Conservation (phyloP, 345 rosid species). For the Syzygium aqueum region DNA sequence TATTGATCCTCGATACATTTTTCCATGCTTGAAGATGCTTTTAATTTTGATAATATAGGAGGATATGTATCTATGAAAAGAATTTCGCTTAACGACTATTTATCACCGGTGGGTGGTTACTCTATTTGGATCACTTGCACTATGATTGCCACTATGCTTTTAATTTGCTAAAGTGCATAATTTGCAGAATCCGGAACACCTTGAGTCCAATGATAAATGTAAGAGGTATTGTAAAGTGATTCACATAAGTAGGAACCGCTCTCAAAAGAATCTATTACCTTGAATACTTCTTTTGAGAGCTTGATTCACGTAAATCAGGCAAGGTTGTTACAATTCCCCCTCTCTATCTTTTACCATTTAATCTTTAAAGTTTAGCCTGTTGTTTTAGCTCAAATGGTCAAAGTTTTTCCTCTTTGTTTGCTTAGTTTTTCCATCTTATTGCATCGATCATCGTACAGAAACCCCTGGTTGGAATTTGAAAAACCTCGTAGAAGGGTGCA, state of each 20-base stretch:
- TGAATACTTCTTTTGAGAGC: background rate
- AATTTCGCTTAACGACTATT: background rate
- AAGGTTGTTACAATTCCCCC: rapidly evolving
- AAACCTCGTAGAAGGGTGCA: background rate
- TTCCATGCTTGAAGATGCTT: background rate
- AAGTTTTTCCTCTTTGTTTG: background rate
- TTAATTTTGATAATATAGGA: background rate
- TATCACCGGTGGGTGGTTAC: rapidly evolving
- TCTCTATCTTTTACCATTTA: background rate
- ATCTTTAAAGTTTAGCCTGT: background rate
- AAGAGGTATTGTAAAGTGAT: background rate
- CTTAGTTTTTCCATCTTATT: background rate
- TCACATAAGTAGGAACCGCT: rapidly evolving
- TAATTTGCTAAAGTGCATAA: background rate
- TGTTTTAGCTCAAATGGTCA: background rate
- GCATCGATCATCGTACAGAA: background rate
- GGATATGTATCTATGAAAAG: background rate
- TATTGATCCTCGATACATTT: rapidly evolving
- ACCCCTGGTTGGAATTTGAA: background rate
- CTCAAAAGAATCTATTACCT: background rate
- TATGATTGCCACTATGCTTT: rapidly evolving
- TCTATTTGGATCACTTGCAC: rapidly evolving
- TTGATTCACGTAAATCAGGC: background rate
- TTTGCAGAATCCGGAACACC: rapidly evolving
- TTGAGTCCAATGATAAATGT: background rate